Percentiles rank a stretch among this genome's conserved stretches.
phyloP scores from a whole-genome alignment of 2,329 filamentous ascomycete species.

The Chrysosporium keratinophilum region DNA sequence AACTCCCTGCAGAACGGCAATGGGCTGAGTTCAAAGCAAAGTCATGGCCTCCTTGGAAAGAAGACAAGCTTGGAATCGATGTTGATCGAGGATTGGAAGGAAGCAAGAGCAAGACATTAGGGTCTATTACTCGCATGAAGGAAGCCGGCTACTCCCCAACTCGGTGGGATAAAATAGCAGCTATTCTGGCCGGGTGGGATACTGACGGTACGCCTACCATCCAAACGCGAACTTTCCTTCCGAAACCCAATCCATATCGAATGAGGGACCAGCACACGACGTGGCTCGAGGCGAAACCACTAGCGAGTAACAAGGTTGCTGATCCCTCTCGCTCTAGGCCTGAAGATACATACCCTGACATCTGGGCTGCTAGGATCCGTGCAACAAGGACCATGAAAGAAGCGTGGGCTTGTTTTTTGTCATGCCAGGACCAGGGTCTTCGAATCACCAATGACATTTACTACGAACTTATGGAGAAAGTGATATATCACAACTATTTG shows the following conservation, averaged over 20 bases:
- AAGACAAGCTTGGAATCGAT: constrained; percentile 51
- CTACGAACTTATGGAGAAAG: constrained; percentile 48
- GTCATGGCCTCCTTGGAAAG: constrained; percentile 58
- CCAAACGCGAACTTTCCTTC: constrained; percentile 45
- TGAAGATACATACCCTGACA: constrained; percentile 13
- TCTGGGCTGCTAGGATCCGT: constrained; percentile 50
- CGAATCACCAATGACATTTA: constrained; percentile 38
- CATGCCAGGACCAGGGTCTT: constrained; percentile 40
- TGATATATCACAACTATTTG: constrained; percentile 31
- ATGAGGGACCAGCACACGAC: constrained; percentile 5
- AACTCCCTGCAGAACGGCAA: constrained; percentile 45
- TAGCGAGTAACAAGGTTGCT: not conserved
- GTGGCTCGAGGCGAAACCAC: not conserved
- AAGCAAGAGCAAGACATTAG: constrained; percentile 47
- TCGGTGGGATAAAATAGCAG: constrained; percentile 45
- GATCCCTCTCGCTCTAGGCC: not conserved
- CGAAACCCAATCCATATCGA: constrained; percentile 4
- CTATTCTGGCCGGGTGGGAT: constrained; percentile 52
- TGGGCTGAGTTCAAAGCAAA: constrained; percentile 50
- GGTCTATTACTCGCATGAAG: constrained; percentile 46
- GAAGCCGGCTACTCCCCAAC: constrained; percentile 48
- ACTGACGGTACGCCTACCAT: constrained; percentile 53
- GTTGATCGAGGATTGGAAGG: constrained; percentile 46
- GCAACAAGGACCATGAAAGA: constrained; percentile 52
- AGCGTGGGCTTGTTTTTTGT: constrained; percentile 55